Conservation (phyloP, 352 stramenopile genomes). For the Stramenopiles sp. region DNA sequence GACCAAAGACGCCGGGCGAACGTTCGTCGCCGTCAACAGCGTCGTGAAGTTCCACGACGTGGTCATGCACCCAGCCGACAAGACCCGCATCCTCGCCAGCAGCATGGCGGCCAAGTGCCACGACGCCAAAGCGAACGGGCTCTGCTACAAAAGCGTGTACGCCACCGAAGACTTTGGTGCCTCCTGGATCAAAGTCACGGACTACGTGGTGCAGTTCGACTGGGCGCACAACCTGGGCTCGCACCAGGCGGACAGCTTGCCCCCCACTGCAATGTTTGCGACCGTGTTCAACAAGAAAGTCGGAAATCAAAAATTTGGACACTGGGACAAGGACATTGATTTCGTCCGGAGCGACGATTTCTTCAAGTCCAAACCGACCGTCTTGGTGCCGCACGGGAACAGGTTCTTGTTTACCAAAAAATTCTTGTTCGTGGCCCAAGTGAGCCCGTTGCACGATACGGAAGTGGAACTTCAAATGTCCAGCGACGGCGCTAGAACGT, state of each 20-base stretch:
- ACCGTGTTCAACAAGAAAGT: not conserved
- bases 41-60: not conserved
- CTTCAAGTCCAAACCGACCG: not conserved
- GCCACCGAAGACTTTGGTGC: constrained; percentile 7
- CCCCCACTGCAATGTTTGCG: constrained; percentile 1
- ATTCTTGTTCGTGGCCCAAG: constrained; percentile 21
- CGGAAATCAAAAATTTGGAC: constrained; percentile 19
- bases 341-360: constrained; percentile 16
- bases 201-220: constrained; percentile 22
- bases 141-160: constrained; percentile 21
- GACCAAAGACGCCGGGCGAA: constrained; percentile 13
- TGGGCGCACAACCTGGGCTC: constrained; percentile 14
- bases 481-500: constrained; percentile 14
- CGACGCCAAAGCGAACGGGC: not conserved
- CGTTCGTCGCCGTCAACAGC: constrained; percentile 13
- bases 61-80: not conserved
- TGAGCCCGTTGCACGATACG: not conserved
- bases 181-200: not conserved
- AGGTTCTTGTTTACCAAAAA: constrained; percentile 21
- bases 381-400: constrained; percentile 17
- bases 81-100: not conserved
- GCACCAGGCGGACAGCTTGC: not conserved
- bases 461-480: constrained; percentile 17
- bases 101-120: not conserved
- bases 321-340: constrained; percentile 17